phyloP scores from a whole-genome alignment of 2,329 filamentous ascomycete genomes.

The Exserohilum turcica region DNA sequence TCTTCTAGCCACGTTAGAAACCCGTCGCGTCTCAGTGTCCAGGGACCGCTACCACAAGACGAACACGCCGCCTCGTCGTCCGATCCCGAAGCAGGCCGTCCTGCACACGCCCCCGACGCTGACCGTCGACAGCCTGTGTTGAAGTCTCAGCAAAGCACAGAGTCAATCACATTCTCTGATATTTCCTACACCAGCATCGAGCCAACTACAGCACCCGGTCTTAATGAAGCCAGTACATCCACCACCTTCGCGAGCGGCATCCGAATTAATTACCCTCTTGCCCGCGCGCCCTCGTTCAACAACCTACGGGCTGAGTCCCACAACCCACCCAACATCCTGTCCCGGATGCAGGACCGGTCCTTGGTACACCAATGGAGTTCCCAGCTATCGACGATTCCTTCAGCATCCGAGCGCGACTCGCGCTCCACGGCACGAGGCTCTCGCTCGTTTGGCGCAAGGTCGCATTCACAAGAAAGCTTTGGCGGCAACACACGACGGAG shows the following conservation, averaged over 20 bases:
- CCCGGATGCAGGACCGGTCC: conserved; percentile 48
- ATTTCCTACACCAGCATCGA: conserved; percentile 42
- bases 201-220: conserved; percentile 36
- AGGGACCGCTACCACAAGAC: conserved; percentile 28
- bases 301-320: conserved; percentile 45
- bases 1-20: conserved; percentile 35
- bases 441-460: conserved; percentile 39
- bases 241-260: conserved; percentile 42
- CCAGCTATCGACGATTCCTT: conserved; percentile 47
- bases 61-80: conserved; percentile 35
- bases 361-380: conserved; percentile 49
- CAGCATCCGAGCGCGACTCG: conserved; percentile 45
- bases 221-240: conserved; percentile 45
- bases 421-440: conserved; percentile 41
- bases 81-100: conserved; percentile 38
- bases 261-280: conserved; percentile 44
- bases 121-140: conserved; percentile 36
- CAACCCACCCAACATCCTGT: conserved; percentile 39
- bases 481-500: conserved; percentile 26
- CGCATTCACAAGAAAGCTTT: conserved; percentile 41
- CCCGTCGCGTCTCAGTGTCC: conserved; percentile 36
- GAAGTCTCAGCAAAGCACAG: conserved; percentile 35
- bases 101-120: conserved; percentile 41
- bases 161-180: conserved; percentile 47
- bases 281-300: conserved; percentile 44